A percentile compares a stretch with the other conserved stretches of the same genome.
phyloP scores from a whole-genome alignment of 75 land plant genomes.

The Pseudotsuga menziesii region DNA sequence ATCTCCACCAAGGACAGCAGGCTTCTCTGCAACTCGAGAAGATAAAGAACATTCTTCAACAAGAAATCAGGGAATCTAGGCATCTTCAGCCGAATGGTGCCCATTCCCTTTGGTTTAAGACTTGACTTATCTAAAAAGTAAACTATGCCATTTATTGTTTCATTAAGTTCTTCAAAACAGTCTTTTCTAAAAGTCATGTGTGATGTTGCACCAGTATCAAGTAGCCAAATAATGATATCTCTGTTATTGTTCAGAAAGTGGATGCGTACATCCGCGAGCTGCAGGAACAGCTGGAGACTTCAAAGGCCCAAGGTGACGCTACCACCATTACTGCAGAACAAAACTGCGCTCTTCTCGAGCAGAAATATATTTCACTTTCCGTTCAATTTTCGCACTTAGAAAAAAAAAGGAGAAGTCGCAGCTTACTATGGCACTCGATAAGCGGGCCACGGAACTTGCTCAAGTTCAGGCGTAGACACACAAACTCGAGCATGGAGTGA shows the following conservation, averaged over 20 bases:
- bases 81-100: too few species aligned
- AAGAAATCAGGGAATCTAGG: too few species aligned
- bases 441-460: slow-evolving; percentile 55
- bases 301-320: slow-evolving; percentile 84
- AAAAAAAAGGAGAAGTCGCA: slow-evolving; percentile 49
- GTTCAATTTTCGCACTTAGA: slow-evolving; percentile 49
- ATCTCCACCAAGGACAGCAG: too few species aligned
- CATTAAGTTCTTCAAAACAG: too few species aligned
- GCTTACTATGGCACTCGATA: slow-evolving; percentile 42
- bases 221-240: slow-evolving; percentile 43
- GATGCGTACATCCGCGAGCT: slow-evolving; percentile 59
- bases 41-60: too few species aligned
- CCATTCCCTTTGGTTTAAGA: too few species aligned
- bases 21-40: too few species aligned
- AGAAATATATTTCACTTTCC: slow-evolving; percentile 63
- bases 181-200: too few species aligned
- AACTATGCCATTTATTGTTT: too few species aligned
- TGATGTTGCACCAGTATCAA: too few species aligned
- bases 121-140: too few species aligned
- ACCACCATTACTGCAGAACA: slow-evolving; percentile 88
- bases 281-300: slow-evolving; percentile 63
- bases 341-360: slow-evolving; percentile 81
- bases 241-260: slow-evolving; percentile 49
- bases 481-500: slow-evolving; percentile 38
- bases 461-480: slow-evolving; percentile 56